Evolutionary conservation across 2,329 filamentous ascomycete species (phyloP).

Genomic region (Sphaerostilbella broomeana): DNA sequence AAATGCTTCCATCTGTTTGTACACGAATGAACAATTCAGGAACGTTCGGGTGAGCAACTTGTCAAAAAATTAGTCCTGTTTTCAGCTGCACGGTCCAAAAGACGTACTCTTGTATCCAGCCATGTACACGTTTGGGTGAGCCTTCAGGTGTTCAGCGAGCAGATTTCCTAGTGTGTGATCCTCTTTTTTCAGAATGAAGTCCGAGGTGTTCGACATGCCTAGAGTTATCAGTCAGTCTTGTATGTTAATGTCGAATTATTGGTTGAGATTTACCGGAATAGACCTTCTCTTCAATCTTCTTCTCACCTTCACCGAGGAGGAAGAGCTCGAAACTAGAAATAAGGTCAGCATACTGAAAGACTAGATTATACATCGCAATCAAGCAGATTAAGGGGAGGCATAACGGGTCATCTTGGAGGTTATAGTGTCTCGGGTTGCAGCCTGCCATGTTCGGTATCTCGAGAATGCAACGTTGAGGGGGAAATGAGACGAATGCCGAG

Average conservation of each 20-base stretch:
- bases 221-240: conserved; percentile 4
- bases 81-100: no score
- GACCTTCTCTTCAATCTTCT: conserved; percentile 82
- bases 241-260: not conserved
- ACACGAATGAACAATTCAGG: conserved; percentile 65
- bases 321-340: conserved; percentile 80
- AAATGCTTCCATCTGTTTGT: conserved; percentile 82
- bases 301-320: conserved; percentile 78
- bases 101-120: conserved; percentile 78
- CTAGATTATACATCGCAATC: not conserved
- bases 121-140: conserved; percentile 78
- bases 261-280: conserved; percentile 67
- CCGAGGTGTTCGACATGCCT: conserved; percentile 87
- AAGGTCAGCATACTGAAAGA: conserved; percentile 18
- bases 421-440: conserved; percentile 34
- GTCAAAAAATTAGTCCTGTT: conserved; percentile 64
- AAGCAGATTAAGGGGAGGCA: conserved; percentile 17
- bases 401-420: conserved; percentile 32
- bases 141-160: conserved; percentile 76
- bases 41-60: conserved; percentile 54
- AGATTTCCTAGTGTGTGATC: conserved; percentile 95
- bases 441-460: conserved; percentile 24
- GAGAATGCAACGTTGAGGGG: no score
- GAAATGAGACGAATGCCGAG: no score
- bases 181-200: conserved; percentile 94